A percentile compares a stretch with the other conserved stretches of the same genome.
Conservation (phyloP, 768 basidiomycete species). For the Lactarius hengduanensis region DNA sequence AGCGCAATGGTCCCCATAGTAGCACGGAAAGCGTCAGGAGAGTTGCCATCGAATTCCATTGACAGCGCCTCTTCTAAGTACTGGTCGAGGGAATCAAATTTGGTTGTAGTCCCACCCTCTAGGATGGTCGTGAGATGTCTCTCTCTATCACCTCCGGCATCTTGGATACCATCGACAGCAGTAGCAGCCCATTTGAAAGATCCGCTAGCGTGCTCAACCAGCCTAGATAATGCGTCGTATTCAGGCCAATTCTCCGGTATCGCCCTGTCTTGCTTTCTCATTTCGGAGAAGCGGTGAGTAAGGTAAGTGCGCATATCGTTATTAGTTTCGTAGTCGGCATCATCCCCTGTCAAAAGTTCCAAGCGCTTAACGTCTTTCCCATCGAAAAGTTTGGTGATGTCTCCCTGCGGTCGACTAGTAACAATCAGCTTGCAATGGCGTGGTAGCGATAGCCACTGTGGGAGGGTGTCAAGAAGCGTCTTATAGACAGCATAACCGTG, state of each 20-base stretch:
- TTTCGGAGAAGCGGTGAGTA: constrained; percentile 16
- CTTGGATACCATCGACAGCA: constrained; percentile 14
- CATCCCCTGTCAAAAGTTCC: constrained; percentile 17
- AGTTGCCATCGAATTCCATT: neutral
- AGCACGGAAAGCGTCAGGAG: constrained; percentile 6
- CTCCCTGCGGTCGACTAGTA: constrained; percentile 17
- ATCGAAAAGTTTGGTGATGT: constrained; percentile 17
- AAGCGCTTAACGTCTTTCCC: constrained; percentile 8
- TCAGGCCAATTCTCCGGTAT: constrained; percentile 18
- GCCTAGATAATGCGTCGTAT: constrained; percentile 5
- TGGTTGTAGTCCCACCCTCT: constrained; percentile 12
- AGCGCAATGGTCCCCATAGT: constrained; percentile 20
- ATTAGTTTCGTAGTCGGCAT: constrained; percentile 1
- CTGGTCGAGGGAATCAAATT: constrained; percentile 12
- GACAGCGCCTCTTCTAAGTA: constrained; percentile 9
- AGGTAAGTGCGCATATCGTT: constrained; percentile 16
- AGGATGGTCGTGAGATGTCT: constrained; percentile 5
- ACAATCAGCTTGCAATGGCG: constrained; percentile 23
- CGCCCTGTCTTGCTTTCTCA: constrained; percentile 15
- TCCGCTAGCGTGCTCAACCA: constrained; percentile 10
- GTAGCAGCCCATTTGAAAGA: constrained; percentile 22
- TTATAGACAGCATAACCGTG: neutral
- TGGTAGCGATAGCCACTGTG: constrained; percentile 13
- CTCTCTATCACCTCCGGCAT: constrained; percentile 1
- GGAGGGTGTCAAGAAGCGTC: constrained; percentile 11